A percentile compares a stretch with the other conserved stretches of the same genome.
These are phyloP conservation scores for Dactylonectria macrodidyma DNA, from an alignment of 2,329 filamentous ascomycete genomes.

Conservation along the genomic window DNA sequence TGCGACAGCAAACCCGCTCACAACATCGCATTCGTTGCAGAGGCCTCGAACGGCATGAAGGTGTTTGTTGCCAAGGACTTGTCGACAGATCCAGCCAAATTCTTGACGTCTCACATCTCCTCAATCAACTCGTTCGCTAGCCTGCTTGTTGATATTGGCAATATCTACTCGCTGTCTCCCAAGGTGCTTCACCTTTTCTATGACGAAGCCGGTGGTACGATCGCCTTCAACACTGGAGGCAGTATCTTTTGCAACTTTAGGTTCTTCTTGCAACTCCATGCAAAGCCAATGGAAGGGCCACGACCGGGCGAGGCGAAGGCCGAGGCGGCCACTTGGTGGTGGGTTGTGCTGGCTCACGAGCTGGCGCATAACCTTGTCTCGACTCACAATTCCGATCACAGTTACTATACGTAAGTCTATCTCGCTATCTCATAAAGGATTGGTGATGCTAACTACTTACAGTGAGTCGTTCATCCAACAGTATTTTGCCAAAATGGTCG, in stretches of 20 bases:
- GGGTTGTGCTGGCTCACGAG: constrained; percentile 95
- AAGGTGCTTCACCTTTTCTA: constrained; percentile 88
- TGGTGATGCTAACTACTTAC: constrained; percentile 38
- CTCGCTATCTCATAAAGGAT: neutral
- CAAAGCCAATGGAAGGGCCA: constrained; percentile 59
- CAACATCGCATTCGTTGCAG: constrained; percentile 79
- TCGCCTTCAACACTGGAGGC: constrained; percentile 92
- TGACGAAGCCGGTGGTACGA: constrained; percentile 83
- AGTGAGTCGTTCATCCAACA: constrained; percentile 84
- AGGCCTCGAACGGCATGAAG: constrained; percentile 79
- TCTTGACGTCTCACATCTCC: constrained; percentile 73
- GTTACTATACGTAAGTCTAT: constrained; percentile 79
- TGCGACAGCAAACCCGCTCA: constrained; percentile 84
- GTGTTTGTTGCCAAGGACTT: constrained; percentile 78
- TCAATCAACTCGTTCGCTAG: constrained; percentile 79
- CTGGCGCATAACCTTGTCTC: constrained; percentile 92
- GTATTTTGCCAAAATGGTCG: constrained; percentile 81
- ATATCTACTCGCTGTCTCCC: constrained; percentile 79
- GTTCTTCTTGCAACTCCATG: constrained; percentile 87
- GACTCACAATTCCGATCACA: constrained; percentile 84
- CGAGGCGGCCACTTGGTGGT: constrained; percentile 90
- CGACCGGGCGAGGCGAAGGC: constrained; percentile 64
- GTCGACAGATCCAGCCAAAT: constrained; percentile 60
- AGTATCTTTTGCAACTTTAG: constrained; percentile 95
- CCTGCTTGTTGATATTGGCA: constrained; percentile 78